These are phyloP conservation scores for Malassezia brasiliensis DNA, from an alignment of 1,284 basidiomycete genomes.

Conservation along the genomic window DNA sequence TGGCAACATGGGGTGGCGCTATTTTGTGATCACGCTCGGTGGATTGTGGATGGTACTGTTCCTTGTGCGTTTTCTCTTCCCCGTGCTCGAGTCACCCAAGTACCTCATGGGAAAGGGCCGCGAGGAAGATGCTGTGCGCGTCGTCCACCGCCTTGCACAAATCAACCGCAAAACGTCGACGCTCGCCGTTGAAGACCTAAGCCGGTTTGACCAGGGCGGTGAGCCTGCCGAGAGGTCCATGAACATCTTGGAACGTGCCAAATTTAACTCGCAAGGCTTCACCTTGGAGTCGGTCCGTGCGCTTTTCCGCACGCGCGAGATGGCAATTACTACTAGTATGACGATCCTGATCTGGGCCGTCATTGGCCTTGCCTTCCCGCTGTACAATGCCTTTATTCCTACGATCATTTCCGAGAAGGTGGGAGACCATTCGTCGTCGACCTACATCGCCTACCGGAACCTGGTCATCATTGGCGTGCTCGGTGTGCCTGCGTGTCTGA, in stretches of 20 bases:
- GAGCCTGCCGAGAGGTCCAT: neutral
- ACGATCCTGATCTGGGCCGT: slow-evolving; percentile 26
- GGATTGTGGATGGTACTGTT: slow-evolving; percentile 41
- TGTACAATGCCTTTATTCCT: slow-evolving; percentile 12
- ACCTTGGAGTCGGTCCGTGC: neutral
- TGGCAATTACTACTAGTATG: slow-evolving; percentile 1
- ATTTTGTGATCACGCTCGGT: slow-evolving; percentile 37
- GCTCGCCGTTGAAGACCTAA: slow-evolving; percentile 48
- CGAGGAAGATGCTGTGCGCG: slow-evolving; percentile 29
- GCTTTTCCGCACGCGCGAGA: neutral
- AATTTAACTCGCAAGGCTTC: slow-evolving; percentile 26
- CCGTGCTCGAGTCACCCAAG: slow-evolving; percentile 39
- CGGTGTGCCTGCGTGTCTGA: slow-evolving; percentile 8
- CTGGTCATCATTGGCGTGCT: slow-evolving; percentile 4
- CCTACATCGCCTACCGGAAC: slow-evolving; percentile 49
- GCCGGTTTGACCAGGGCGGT: slow-evolving; percentile 14
- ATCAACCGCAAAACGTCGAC: slow-evolving; percentile 48
- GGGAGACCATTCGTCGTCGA: neutral
- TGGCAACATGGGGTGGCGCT: slow-evolving; percentile 44
- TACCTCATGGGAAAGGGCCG: slow-evolving; percentile 32
- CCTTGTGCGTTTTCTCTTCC: slow-evolving; percentile 38
- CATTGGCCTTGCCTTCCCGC: slow-evolving; percentile 18
- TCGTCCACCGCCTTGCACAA: slow-evolving; percentile 26
- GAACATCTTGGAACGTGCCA: neutral
- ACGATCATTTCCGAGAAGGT: neutral